Evolutionary conservation across 345 rosid genomes (phyloP).

Genomic region (Turnera subulata): DNA sequence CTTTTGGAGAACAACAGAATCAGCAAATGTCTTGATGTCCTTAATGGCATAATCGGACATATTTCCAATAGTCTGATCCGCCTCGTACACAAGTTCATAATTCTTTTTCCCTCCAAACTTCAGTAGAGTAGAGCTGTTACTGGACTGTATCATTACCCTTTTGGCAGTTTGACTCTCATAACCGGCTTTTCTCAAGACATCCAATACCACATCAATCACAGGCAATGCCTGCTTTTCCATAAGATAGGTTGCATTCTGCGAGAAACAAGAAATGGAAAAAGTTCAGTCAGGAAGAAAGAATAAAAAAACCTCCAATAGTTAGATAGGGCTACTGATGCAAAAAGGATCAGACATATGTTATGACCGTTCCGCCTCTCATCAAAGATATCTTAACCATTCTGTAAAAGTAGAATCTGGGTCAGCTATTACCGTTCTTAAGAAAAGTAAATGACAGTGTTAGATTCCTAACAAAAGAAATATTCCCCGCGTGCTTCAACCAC

Average conservation of each 20-base stretch:
- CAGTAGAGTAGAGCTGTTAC: conserved; percentile 62
- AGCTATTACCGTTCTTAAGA: too few species aligned
- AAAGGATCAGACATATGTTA: background rate
- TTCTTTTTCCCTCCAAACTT: conserved; percentile 42
- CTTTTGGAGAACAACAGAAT: conserved; percentile 56
- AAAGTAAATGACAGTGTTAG: background rate
- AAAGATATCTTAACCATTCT: too few species aligned
- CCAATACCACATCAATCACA: conserved; percentile 51
- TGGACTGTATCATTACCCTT: conserved; percentile 80
- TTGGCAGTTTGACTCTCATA: conserved; percentile 38
- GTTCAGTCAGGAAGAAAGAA: background rate
- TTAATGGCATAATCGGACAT: conserved; percentile 37
- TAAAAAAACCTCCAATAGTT: background rate
- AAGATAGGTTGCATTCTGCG: conserved; percentile 77
- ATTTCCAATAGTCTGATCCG: conserved; percentile 58
- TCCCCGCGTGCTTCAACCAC: too few species aligned
- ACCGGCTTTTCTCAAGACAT: conserved; percentile 56
- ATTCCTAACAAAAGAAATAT: conserved; percentile 2
- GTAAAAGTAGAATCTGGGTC: too few species aligned
- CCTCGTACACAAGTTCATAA: conserved; percentile 59
- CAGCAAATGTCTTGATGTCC: conserved; percentile 66
- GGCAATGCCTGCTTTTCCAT: conserved; percentile 47
- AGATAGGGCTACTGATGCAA: background rate
- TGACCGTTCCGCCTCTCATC: background rate
- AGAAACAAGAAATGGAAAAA: conserved; percentile 1